A percentile compares a stretch with the other conserved stretches of the same genome.
Evolutionary conservation across 164 flowering plant species (phyloP).

Genomic region (Vitis rotundifolia): DNA sequence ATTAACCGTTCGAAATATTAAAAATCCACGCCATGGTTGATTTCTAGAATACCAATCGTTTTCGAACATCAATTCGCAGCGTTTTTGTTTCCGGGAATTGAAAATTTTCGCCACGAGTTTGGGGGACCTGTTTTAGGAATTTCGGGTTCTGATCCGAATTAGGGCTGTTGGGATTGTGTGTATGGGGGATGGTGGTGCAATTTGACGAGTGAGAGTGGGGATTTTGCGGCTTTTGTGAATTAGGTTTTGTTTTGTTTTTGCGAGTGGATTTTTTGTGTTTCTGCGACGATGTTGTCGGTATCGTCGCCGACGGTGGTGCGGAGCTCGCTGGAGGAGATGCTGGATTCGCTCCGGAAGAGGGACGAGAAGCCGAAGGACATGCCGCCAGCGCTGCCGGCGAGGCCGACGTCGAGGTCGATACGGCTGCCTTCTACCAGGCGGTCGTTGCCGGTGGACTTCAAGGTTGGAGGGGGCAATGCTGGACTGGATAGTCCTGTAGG

Average conservation of each 20-base stretch:
- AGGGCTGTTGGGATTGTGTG: background rate
- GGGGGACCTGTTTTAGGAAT: background rate
- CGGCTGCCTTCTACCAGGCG: conserved; percentile 63
- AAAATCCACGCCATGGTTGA: background rate
- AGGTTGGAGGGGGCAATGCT: conserved; percentile 18
- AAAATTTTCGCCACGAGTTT: background rate
- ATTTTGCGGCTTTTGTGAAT: background rate
- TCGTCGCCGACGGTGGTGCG: conserved; percentile 44
- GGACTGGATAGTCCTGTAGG: background rate
- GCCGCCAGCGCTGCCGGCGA: conserved; percentile 84
- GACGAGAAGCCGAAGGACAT: conserved; percentile 72
- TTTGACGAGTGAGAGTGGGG: background rate
- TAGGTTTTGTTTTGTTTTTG: background rate
- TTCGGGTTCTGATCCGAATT: background rate
- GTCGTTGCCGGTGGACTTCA: conserved; percentile 54
- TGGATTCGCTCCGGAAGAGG: conserved; percentile 66
- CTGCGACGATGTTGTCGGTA: conserved; percentile 51
- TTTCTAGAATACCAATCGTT: too few species aligned
- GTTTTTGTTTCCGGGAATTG: background rate
- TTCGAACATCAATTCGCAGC: background rate
- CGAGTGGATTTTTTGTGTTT: background rate
- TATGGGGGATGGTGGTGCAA: background rate
- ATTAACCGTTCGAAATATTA: too few species aligned
- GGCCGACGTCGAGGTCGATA: conserved; percentile 65
- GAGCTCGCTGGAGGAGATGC: conserved; percentile 93